Percentiles rank a stretch among this genome's conserved stretches.
Evolutionary conservation across 1,139 yeast genomes (phyloP).

Genomic region (Saccharomyces hybrid): DNA sequence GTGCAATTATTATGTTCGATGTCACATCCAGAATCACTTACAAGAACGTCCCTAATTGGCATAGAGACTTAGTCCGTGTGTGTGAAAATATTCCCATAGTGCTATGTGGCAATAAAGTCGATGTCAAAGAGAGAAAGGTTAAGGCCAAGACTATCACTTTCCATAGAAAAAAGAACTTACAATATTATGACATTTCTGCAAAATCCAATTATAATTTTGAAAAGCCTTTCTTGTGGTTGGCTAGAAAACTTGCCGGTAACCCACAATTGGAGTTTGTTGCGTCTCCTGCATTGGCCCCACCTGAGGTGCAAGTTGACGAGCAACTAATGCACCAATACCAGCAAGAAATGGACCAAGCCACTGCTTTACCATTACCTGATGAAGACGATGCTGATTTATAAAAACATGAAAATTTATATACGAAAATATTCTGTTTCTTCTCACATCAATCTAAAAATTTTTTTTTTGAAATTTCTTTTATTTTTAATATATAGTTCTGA

Average conservation of each 20-base stretch:
- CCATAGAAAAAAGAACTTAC: constrained; percentile 99
- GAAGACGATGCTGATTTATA: constrained; percentile 99
- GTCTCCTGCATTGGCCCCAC: constrained; percentile 99
- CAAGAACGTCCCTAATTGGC: constrained; percentile 99
- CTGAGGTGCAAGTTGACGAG: constrained; percentile 96
- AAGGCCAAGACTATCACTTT: constrained; percentile 99
- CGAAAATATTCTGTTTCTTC: neutral
- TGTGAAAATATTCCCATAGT: constrained; percentile 99
- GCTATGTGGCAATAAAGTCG: constrained; percentile 98
- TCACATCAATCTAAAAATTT: neutral
- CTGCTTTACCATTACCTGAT: constrained; percentile 98
- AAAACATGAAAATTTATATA: constrained; percentile 11
- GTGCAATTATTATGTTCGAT: constrained; percentile 99
- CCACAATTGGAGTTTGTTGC: constrained; percentile 97
- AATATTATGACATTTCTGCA: constrained; percentile 98
- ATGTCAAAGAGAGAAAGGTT: constrained; percentile 98
- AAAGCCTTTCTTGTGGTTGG: constrained; percentile 99
- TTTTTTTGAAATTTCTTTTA: neutral
- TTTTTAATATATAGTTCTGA: neutral
- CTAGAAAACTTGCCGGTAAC: constrained; percentile 97
- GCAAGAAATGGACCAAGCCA: constrained; percentile 98
- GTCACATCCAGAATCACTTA: constrained; percentile 98
- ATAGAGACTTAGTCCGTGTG: constrained; percentile 96
- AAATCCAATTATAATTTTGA: constrained; percentile 99
- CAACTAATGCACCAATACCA: constrained; percentile 96